Conservation (phyloP, 2,329 filamentous ascomycete genomes). For the Exophiala mesophila region DNA sequence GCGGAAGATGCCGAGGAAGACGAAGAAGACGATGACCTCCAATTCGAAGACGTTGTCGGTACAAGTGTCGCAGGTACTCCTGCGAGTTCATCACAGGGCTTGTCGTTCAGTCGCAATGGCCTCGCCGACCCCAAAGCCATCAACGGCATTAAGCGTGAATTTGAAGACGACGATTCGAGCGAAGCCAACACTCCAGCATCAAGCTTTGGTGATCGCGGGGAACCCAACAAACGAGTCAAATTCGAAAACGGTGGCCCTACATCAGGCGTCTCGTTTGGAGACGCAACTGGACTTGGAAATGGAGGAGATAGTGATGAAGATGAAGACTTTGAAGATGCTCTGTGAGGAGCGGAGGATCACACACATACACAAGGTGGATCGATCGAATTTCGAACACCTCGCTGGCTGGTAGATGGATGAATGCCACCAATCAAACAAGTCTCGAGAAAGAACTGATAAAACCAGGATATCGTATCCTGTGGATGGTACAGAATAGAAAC, state of each 20-base stretch:
- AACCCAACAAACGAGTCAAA: constrained; percentile 21
- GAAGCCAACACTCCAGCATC: constrained; percentile 22
- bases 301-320: constrained; percentile 25
- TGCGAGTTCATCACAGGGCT: constrained; percentile 6
- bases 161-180: constrained; percentile 15
- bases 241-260: constrained; percentile 17
- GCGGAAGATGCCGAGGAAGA: constrained; percentile 23
- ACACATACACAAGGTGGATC: too few species aligned
- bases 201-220: background rate
- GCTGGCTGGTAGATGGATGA: too few species aligned
- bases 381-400: too few species aligned
- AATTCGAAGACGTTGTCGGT: constrained; percentile 25
- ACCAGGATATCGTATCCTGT: too few species aligned
- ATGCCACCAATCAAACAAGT: too few species aligned
- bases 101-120: background rate
- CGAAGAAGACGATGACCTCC: constrained; percentile 25
- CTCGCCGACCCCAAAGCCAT: constrained; percentile 1
- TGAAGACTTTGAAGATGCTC: constrained; percentile 27
- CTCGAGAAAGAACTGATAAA: too few species aligned
- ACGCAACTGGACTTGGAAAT: background rate
- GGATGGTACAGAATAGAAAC: too few species aligned
- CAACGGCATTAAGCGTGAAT: constrained; percentile 24
- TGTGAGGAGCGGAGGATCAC: too few species aligned
- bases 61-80: constrained; percentile 19
- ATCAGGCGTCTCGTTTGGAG: background rate